Evolutionary conservation across 2,329 filamentous ascomycete species (phyloP).

Genomic region (Botrytis fragariae): DNA sequence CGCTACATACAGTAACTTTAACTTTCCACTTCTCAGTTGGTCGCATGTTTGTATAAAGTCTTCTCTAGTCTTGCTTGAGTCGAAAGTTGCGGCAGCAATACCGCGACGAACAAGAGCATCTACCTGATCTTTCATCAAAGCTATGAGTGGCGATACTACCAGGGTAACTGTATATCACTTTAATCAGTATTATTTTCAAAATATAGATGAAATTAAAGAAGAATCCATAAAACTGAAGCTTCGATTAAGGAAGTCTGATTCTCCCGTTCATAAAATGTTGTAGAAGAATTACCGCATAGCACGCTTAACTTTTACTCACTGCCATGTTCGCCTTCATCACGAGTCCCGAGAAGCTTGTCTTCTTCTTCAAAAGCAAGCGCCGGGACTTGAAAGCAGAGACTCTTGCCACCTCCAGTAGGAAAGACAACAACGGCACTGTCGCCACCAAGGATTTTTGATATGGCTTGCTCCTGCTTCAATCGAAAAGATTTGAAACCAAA

Average conservation of each 20-base stretch:
- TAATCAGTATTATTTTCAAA: not conserved
- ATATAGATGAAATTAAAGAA: not conserved
- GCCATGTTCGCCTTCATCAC: conserved; percentile 38
- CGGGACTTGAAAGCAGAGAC: conserved; percentile 45
- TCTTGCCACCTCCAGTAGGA: conserved; percentile 45
- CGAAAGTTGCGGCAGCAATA: conserved; percentile 53
- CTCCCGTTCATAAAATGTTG: not conserved
- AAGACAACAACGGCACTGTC: conserved; percentile 45
- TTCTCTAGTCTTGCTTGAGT: conserved; percentile 52
- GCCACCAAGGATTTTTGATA: conserved; percentile 44
- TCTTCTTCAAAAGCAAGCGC: conserved; percentile 45
- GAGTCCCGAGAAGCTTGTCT: conserved; percentile 37
- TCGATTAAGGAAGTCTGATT: not conserved
- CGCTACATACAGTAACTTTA: conserved; percentile 57
- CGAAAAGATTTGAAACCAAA: conserved; percentile 46
- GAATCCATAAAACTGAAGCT: not conserved
- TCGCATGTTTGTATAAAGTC: conserved; percentile 44
- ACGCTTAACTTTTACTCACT: conserved; percentile 24
- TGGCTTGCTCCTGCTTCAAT: conserved; percentile 47
- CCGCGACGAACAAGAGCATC: conserved; percentile 51
- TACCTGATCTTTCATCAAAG: conserved; percentile 61
- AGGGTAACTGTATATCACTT: conserved; percentile 44
- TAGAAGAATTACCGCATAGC: not conserved
- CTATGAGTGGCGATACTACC: conserved; percentile 55
- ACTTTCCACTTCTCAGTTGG: conserved; percentile 46